Percentiles rank a stretch among this genome's conserved stretches.
phyloP scores from a whole-genome alignment of 2,329 filamentous ascomycete species.

The Epicoccum sorghinum region DNA sequence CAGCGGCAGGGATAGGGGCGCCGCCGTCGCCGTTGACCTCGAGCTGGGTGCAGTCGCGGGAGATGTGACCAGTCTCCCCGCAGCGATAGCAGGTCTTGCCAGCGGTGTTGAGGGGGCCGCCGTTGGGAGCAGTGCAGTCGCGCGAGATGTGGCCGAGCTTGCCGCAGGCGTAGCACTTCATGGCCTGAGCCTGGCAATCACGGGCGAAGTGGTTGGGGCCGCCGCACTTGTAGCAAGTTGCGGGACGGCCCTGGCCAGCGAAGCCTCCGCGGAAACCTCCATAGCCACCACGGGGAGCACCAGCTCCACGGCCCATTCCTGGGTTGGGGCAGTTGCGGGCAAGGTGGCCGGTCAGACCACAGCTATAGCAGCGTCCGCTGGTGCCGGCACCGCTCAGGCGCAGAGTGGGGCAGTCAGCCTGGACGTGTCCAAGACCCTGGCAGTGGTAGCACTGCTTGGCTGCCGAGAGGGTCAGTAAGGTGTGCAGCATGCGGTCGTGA shows the following conservation, averaged over 20 bases:
- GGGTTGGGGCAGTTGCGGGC: constrained; percentile 87
- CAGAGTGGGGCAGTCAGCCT: constrained; percentile 97
- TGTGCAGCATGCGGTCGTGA: constrained; percentile 1
- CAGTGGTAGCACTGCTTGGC: constrained; percentile 99
- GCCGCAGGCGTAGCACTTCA: constrained; percentile 98
- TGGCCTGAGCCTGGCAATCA: constrained; percentile 96
- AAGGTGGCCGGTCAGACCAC: constrained; percentile 89
- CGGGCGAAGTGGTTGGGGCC: constrained; percentile 97
- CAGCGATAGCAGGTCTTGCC: constrained; percentile 99
- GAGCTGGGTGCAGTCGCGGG: constrained; percentile 88
- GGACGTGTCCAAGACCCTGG: constrained; percentile 96
- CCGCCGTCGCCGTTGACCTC: constrained; percentile 55
- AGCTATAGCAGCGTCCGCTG: constrained; percentile 94
- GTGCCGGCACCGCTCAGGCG: constrained; percentile 82
- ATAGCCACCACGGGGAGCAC: constrained; percentile 73
- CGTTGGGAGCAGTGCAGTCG: constrained; percentile 96
- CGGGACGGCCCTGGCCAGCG: constrained; percentile 68
- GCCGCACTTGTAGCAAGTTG: constrained; percentile 73
- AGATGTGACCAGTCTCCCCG: constrained; percentile 94
- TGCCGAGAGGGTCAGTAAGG: constrained; percentile 37
- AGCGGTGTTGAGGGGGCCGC: constrained; percentile 90
- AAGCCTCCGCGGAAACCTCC: constrained; percentile 76
- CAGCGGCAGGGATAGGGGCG: constrained; percentile 31
- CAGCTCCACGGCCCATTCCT: constrained; percentile 68
- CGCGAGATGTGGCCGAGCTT: constrained; percentile 90